These are phyloP conservation scores for Carallia brachiata DNA, from an alignment of 345 rosid species.

Conservation along the genomic window DNA sequence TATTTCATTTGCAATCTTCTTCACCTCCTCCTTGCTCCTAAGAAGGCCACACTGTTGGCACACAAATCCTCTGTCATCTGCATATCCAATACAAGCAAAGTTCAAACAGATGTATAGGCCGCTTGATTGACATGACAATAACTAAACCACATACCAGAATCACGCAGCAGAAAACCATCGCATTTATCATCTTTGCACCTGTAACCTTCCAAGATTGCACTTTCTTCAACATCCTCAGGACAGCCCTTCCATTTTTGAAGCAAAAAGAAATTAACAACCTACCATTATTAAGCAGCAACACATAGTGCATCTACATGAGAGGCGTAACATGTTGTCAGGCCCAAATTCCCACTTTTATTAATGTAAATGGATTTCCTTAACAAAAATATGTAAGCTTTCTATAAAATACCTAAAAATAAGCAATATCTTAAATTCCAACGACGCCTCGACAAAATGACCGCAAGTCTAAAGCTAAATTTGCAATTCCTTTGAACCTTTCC, in stretches of 20 bases:
- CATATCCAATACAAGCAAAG: constrained; percentile 24
- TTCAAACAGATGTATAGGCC: constrained; percentile 2
- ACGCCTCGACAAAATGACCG: too few relatives aligned
- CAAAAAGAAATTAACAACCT: constrained; percentile 6
- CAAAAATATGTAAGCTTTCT: not conserved
- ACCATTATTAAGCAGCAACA: constrained; percentile 6
- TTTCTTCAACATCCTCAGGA: constrained; percentile 68
- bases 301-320: not conserved
- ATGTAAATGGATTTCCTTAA: not conserved
- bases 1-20: constrained; percentile 48
- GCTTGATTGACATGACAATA: constrained; percentile 7
- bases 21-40: constrained; percentile 70
- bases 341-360: not conserved
- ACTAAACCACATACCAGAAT: constrained; percentile 41
- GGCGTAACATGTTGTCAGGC: not conserved
- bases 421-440: not conserved
- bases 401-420: not conserved
- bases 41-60: constrained; percentile 77
- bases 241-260: constrained; percentile 46
- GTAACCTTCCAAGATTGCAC: constrained; percentile 90
- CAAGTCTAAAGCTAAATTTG: not conserved
- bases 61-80: constrained; percentile 71
- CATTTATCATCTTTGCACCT: constrained; percentile 64
- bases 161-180: constrained; percentile 80
- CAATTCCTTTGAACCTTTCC: not conserved